Percentiles rank a stretch among this genome's conserved stretches.
Conservation (phyloP, 2,329 filamentous ascomycete genomes). For the Westerdykella aurantiaca region DNA sequence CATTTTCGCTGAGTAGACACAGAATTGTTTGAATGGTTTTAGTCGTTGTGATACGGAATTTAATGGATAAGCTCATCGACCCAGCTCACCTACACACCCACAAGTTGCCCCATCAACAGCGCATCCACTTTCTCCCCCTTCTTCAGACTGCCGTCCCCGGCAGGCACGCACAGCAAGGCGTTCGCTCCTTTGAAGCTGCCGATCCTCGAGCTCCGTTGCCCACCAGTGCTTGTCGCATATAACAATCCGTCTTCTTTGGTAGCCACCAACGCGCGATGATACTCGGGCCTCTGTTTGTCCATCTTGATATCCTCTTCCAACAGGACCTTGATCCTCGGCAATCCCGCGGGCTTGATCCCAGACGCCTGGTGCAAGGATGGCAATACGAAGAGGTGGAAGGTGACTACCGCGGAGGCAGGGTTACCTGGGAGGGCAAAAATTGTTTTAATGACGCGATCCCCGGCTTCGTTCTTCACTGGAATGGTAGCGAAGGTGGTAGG, state of each 20-base stretch:
- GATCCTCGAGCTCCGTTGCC: conserved; percentile 83
- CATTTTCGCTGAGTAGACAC: too few relatives aligned
- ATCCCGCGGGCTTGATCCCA: conserved; percentile 61
- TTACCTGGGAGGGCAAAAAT: conserved; percentile 93
- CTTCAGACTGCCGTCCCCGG: conserved; percentile 56
- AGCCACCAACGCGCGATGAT: conserved; percentile 75
- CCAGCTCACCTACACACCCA: conserved; percentile 1
- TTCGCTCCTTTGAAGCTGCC: conserved; percentile 87
- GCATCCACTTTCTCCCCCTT: conserved; percentile 71
- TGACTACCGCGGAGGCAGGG: conserved; percentile 86
- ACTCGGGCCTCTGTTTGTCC: conserved; percentile 76
- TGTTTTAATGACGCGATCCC: conserved; percentile 57
- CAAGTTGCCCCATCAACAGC: conserved; percentile 60
- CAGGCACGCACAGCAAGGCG: conserved; percentile 70
- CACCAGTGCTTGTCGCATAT: conserved; percentile 74
- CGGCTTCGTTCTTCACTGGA: conserved; percentile 51
- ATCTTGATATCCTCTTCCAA: conserved; percentile 67
- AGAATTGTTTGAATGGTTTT: too few relatives aligned
- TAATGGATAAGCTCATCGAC: too few relatives aligned
- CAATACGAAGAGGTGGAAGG: conserved; percentile 88
- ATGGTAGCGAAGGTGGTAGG: conserved; percentile 95
- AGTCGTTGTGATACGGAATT: too few relatives aligned
- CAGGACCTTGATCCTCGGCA: conserved; percentile 66
- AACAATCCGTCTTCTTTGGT: conserved; percentile 60
- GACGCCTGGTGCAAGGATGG: conserved; percentile 74